These are phyloP conservation scores for Eucalyptus pauciflora DNA, from an alignment of 345 rosid species.

Conservation along the genomic window DNA sequence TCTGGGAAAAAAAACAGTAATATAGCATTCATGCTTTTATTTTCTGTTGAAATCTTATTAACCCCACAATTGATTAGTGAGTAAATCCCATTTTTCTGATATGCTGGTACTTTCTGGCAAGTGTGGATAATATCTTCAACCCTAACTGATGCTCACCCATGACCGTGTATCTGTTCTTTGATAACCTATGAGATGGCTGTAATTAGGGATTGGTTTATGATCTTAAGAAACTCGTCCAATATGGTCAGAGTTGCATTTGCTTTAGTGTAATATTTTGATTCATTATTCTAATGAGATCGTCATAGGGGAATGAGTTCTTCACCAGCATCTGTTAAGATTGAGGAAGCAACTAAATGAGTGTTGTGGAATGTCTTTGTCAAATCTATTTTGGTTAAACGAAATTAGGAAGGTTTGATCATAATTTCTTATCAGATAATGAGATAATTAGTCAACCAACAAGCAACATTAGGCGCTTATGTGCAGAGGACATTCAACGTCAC, in stretches of 20 bases:
- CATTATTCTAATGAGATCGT: not conserved
- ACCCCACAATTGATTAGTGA: not conserved
- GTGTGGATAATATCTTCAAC: not conserved
- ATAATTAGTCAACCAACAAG: too few species aligned
- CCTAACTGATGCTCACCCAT: not conserved
- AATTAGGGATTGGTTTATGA: not conserved
- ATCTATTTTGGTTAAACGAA: too few species aligned
- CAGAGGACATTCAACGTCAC: too few species aligned
- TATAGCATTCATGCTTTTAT: not conserved
- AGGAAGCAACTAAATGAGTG: fast-evolving
- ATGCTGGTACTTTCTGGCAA: not conserved
- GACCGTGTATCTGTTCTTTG: not conserved
- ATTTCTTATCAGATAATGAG: too few species aligned
- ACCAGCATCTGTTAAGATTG: fast-evolving
- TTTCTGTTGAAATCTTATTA: not conserved
- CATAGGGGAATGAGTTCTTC: too few species aligned
- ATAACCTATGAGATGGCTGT: not conserved
- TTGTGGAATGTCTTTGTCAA: too few species aligned
- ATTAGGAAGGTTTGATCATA: fast-evolving
- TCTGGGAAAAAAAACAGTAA: too few species aligned
- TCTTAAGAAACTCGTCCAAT: not conserved
- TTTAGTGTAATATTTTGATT: not conserved
- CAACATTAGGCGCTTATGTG: too few species aligned
- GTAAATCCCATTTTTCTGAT: not conserved
- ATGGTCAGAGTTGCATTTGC: not conserved